Conservation (phyloP, 2,329 filamentous ascomycete genomes). For the Apiospora saccharicola region DNA sequence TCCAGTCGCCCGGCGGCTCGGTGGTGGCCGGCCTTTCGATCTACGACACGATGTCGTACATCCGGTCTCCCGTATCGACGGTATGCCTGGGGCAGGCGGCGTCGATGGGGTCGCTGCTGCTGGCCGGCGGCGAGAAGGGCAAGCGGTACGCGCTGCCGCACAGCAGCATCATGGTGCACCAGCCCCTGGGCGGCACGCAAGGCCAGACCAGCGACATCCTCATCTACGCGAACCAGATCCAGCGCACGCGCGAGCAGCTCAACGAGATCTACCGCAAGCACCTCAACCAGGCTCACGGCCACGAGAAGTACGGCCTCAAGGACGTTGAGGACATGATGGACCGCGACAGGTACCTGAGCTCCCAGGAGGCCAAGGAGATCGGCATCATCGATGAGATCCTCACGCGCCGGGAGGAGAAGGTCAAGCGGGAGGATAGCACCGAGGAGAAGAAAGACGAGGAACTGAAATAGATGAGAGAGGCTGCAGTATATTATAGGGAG, state of each 20-base stretch:
- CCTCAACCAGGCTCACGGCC: conserved; percentile 76
- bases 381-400: conserved; percentile 94
- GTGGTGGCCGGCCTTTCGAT: conserved; percentile 90
- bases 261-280: conserved; percentile 91
- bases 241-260: conserved; percentile 82
- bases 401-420: conserved; percentile 62
- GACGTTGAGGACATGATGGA: conserved; percentile 97
- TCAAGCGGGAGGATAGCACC: conserved; percentile 33
- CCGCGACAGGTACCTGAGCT: conserved; percentile 91
- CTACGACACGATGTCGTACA: conserved; percentile 99
- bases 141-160: conserved; percentile 93
- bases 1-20: conserved; percentile 93
- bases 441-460: conserved; percentile 28
- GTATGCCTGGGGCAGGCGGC: conserved; percentile 95
- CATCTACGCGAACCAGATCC: conserved; percentile 96
- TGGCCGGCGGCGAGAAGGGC: conserved; percentile 84
- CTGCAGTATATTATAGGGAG: background rate
- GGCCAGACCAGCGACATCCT: conserved; percentile 82
- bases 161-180: conserved; percentile 95
- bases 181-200: conserved; percentile 79
- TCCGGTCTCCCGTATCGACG: conserved; percentile 89
- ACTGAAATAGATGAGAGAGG: background rate
- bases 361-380: conserved; percentile 85
- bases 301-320: conserved; percentile 79
- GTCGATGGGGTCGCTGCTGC: conserved; percentile 89